Percentiles rank a stretch among this genome's conserved stretches.
Conservation (phyloP, 1,284 basidiomycete species). For the Leccinum subrobustum region DNA sequence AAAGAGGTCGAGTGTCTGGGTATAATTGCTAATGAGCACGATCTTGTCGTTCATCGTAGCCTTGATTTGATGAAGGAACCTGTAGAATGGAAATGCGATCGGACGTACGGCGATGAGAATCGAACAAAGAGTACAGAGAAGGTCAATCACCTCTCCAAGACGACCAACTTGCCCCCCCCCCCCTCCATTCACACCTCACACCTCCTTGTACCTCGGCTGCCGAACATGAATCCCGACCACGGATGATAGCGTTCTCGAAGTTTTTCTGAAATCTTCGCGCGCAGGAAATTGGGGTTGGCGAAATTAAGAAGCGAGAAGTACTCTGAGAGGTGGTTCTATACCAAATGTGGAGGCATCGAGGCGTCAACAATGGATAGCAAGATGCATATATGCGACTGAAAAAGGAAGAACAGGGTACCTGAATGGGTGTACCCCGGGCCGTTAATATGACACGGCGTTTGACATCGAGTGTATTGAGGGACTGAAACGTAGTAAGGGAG, state of each 20-base stretch:
- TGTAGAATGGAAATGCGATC: slow-evolving; percentile 32
- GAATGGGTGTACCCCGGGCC: slow-evolving; percentile 82
- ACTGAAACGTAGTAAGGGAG: slow-evolving; percentile 79
- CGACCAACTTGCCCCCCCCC: slow-evolving; percentile 79
- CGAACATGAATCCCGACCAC: slow-evolving; percentile 91
- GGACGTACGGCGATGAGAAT: not conserved
- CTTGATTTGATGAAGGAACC: slow-evolving; percentile 83
- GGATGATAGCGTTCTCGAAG: slow-evolving; percentile 92
- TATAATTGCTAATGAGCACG: slow-evolving; percentile 98
- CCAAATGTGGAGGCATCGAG: not conserved
- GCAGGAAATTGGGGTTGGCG: slow-evolving; percentile 92
- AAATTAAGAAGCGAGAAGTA: slow-evolving; percentile 97
- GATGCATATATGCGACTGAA: slow-evolving; percentile 6
- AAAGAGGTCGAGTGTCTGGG: slow-evolving; percentile 94
- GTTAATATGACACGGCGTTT: slow-evolving; percentile 95
- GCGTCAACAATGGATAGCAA: not conserved
- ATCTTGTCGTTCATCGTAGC: slow-evolving; percentile 94
- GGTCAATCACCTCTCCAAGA: slow-evolving; percentile 77
- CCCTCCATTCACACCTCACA: no score
- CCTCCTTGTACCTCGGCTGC: slow-evolving; percentile 73
- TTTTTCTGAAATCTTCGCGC: slow-evolving; percentile 93
- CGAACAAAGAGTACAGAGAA: not conserved
- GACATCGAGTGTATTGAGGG: slow-evolving; percentile 84
- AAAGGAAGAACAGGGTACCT: slow-evolving; percentile 43
- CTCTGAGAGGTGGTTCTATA: slow-evolving; percentile 92